Evolutionary conservation across 108 stramenopile species (phyloP).

Genomic region (Tribonema minus): DNA sequence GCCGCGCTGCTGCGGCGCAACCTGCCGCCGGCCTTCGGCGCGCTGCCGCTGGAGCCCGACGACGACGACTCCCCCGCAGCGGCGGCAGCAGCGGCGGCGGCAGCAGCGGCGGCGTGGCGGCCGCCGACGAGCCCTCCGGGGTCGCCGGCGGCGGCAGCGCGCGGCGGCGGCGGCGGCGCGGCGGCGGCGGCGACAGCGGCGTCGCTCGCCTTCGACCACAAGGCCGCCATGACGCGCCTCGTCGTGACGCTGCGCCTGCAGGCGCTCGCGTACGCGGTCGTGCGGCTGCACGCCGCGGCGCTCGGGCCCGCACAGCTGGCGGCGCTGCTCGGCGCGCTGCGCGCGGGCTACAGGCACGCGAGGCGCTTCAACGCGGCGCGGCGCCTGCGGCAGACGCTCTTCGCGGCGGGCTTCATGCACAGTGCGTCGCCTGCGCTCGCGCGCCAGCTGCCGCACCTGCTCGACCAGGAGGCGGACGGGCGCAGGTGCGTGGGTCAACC

Average conservation of each 20-base stretch:
- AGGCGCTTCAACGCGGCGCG: conserved; percentile 5
- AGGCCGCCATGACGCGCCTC: conserved; percentile 1
- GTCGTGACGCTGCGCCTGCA: conserved; percentile 18
- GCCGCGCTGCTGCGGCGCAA: background rate
- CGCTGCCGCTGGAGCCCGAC: background rate
- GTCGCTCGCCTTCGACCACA: conserved; percentile 2
- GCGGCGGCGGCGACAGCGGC: background rate
- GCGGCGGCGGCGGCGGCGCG: background rate
- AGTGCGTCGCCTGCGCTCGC: no score
- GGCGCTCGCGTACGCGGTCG: conserved; percentile 19
- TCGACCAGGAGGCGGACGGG: conserved; percentile 19
- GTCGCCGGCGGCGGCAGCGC: background rate
- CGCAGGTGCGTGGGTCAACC: no score
- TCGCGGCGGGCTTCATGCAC: conserved; percentile 11
- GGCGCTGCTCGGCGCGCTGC: conserved; percentile 14
- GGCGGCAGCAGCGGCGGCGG: background rate
- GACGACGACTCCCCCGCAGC: background rate
- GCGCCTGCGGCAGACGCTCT: background rate
- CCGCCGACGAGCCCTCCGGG: no score
- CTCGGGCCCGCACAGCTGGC: background rate
- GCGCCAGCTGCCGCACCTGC: conserved; percentile 10
- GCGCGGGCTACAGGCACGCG: conserved; percentile 8
- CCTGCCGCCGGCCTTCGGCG: background rate
- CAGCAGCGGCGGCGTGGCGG: background rate
- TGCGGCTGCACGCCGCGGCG: conserved; percentile 3